Percentiles rank a stretch among this genome's conserved stretches.
These are phyloP conservation scores for Penicillium angulare DNA, from an alignment of 495 filamentous ascomycete genomes.

Conservation along the genomic window DNA sequence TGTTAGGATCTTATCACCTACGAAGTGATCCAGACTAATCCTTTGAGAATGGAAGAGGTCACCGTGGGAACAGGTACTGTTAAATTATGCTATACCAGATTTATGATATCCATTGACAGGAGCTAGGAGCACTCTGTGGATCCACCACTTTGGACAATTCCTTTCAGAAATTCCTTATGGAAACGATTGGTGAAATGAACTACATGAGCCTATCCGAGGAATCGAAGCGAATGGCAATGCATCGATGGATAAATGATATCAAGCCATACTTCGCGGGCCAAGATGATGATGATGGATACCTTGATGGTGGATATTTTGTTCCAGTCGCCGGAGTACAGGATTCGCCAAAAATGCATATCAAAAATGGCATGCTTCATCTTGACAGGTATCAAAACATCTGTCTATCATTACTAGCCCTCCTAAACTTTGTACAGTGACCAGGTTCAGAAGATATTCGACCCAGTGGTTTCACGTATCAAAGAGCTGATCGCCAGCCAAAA, in stretches of 20 bases:
- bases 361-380: slow-evolving; percentile 19
- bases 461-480: slow-evolving; percentile 56
- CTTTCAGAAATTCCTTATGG: slow-evolving; percentile 45
- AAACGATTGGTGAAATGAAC: slow-evolving; percentile 17
- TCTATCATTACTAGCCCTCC: not conserved
- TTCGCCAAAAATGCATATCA: slow-evolving; percentile 1
- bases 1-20: slow-evolving; percentile 49
- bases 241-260: slow-evolving; percentile 26
- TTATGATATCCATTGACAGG: not conserved
- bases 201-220: slow-evolving; percentile 5
- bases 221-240: not conserved
- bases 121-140: slow-evolving; percentile 51
- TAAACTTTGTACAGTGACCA: slow-evolving; percentile 25
- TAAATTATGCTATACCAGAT: slow-evolving; percentile 19
- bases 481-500: slow-evolving; percentile 60
- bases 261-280: slow-evolving; percentile 17
- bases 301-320: slow-evolving; percentile 9
- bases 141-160: slow-evolving; percentile 53
- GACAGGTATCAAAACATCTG: too few relatives aligned
- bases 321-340: slow-evolving; percentile 22
- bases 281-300: not conserved
- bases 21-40: not conserved
- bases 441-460: slow-evolving; percentile 54
- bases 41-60: slow-evolving; percentile 9
- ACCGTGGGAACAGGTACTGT: slow-evolving; percentile 24